Conservation (phyloP, 2,329 filamentous ascomycete species). For the Neodidymelliopsis sp. region DNA sequence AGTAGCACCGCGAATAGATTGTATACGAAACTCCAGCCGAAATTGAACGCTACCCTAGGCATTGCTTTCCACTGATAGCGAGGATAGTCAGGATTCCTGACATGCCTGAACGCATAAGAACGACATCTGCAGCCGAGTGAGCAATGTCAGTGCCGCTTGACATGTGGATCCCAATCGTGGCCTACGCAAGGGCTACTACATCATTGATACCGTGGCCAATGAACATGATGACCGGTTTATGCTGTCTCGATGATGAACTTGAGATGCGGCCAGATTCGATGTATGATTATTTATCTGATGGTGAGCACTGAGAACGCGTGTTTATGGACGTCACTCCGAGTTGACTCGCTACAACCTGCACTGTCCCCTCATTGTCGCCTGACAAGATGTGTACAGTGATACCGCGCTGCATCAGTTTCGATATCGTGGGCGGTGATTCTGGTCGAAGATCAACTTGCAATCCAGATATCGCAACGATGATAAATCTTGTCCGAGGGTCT, state of each 20-base stretch:
- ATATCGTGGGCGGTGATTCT: conserved; percentile 61
- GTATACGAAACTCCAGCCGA: conserved; percentile 74
- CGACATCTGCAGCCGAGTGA: conserved; percentile 70
- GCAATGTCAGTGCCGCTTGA: conserved; percentile 67
- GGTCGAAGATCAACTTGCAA: conserved; percentile 58
- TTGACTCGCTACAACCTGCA: conserved; percentile 53
- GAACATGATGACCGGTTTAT: conserved; percentile 64
- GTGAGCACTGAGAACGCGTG: conserved; percentile 57
- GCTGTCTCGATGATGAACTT: neutral
- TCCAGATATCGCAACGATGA: conserved; percentile 59
- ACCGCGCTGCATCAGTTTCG: conserved; percentile 55
- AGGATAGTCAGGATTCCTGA: conserved; percentile 65
- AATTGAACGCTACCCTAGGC: conserved; percentile 66
- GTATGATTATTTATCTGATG: conserved; percentile 63
- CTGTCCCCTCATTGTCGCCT: conserved; percentile 62
- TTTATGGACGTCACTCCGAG: conserved; percentile 49
- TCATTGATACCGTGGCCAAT: conserved; percentile 85
- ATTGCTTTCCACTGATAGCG: conserved; percentile 57
- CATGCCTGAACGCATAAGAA: conserved; percentile 67
- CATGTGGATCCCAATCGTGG: conserved; percentile 75
- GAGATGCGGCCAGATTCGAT: conserved; percentile 46
- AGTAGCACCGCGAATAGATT: conserved; percentile 74
- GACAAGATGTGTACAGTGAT: conserved; percentile 65
- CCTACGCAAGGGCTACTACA: conserved; percentile 73
- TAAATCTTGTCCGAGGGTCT: too few relatives aligned